phyloP scores from a whole-genome alignment of 176 grass and related monocot species.

The Stipa capillata region DNA sequence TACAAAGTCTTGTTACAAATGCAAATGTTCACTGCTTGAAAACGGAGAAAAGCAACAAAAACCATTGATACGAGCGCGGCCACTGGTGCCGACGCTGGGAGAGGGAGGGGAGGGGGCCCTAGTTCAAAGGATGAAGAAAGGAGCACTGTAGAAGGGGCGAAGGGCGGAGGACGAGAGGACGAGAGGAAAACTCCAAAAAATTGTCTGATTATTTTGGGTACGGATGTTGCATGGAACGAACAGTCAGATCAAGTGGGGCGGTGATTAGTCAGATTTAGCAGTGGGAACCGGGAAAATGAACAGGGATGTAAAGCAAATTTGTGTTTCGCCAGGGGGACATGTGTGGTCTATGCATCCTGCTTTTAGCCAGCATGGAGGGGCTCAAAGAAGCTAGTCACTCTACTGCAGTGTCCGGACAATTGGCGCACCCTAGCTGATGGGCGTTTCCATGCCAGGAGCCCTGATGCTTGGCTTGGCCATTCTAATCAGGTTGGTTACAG shows the following conservation, averaged over 20 bases:
- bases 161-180: background rate
- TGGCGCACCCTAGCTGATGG: background rate
- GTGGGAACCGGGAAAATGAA: background rate
- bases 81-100: background rate
- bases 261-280: constrained; percentile 25
- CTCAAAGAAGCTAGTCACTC: background rate
- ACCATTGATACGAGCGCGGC: too few species aligned
- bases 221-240: constrained; percentile 7
- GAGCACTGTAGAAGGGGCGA: background rate
- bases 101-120: background rate
- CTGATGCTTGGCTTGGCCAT: background rate
- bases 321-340: constrained; percentile 10
- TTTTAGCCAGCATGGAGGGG: constrained; percentile 19
- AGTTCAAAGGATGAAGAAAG: background rate
- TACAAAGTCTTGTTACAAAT: too few species aligned
- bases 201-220: background rate
- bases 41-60: too few species aligned
- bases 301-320: constrained; percentile 17
- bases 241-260: constrained; percentile 22
- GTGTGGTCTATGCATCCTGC: constrained; percentile 27
- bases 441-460: background rate
- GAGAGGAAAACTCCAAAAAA: background rate
- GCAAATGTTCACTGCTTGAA: too few species aligned
- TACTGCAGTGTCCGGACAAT: background rate
- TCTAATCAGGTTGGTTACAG: background rate